Conservation (phyloP, 1,139 yeast species). For the Protomyces lactucae-debilis region DNA sequence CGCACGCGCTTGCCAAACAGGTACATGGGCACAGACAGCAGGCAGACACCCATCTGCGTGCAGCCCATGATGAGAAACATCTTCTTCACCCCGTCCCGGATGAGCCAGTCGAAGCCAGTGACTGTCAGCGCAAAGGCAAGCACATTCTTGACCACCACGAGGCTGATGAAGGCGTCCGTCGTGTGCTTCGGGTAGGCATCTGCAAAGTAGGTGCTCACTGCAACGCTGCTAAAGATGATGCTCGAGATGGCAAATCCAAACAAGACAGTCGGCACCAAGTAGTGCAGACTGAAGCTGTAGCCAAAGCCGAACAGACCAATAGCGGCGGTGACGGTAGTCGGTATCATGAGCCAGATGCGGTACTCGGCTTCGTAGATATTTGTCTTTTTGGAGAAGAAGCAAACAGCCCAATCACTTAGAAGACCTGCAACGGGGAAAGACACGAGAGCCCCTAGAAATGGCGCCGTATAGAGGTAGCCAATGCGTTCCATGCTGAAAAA, state of each 20-base stretch:
- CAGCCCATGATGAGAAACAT: conserved; percentile 31
- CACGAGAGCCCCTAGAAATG: conserved; percentile 31
- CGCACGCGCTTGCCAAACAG: conserved; percentile 31
- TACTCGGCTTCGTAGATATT: conserved; percentile 53
- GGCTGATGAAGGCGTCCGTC: conserved; percentile 31
- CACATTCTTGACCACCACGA: conserved; percentile 32
- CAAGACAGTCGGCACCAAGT: conserved; percentile 30
- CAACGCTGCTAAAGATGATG: conserved; percentile 32
- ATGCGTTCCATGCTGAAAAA: conserved; percentile 29
- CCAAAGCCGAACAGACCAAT: conserved; percentile 52
- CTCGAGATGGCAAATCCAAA: conserved; percentile 32
- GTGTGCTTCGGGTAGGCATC: conserved; percentile 32
- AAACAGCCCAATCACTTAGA: conserved; percentile 28
- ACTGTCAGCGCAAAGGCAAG: conserved; percentile 32
- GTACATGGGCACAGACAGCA: conserved; percentile 29
- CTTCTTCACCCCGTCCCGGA: conserved; percentile 26
- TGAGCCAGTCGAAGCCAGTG: conserved; percentile 31
- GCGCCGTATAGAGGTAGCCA: conserved; percentile 33
- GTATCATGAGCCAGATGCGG: conserved; percentile 47
- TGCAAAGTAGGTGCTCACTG: conserved; percentile 31
- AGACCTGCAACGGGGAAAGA: conserved; percentile 32
- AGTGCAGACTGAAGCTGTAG: conserved; percentile 42
- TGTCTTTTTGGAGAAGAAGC: conserved; percentile 39
- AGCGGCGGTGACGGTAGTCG: conserved; percentile 43
- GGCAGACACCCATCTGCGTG: conserved; percentile 31